These are phyloP conservation scores for Penicillium alfredii DNA, from an alignment of 495 filamentous ascomycete species.

Conservation along the genomic window DNA sequence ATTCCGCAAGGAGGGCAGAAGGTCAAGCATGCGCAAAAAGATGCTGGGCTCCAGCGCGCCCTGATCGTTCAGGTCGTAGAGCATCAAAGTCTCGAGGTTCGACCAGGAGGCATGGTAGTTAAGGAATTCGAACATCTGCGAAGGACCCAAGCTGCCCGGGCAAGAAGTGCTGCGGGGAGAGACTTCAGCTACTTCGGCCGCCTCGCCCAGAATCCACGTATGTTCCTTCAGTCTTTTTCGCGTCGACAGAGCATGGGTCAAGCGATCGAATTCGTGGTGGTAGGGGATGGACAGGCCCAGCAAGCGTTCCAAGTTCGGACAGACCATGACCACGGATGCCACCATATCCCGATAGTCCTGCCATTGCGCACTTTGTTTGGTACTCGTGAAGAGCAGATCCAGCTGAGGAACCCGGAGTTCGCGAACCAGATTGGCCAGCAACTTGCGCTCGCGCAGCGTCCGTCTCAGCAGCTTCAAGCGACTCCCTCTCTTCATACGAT, in stretches of 20 bases:
- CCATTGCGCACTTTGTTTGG: conserved; percentile 40
- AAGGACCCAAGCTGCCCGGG: conserved; percentile 51
- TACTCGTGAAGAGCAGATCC: conserved; percentile 45
- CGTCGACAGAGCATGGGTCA: conserved; percentile 75
- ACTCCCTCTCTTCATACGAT: conserved; percentile 59
- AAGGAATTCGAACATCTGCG: conserved; percentile 63
- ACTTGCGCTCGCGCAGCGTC: conserved; percentile 64
- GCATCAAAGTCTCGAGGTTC: conserved; percentile 63
- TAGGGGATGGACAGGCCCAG: conserved; percentile 66
- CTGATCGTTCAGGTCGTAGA: conserved; percentile 56
- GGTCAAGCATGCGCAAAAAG: conserved; percentile 61
- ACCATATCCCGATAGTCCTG: conserved; percentile 65
- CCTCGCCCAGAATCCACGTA: conserved; percentile 65
- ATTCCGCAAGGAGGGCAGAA: conserved; percentile 62
- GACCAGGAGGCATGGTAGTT: conserved; percentile 66
- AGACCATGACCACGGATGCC: conserved; percentile 78
- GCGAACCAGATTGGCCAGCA: conserved; percentile 65
- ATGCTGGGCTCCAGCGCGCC: conserved; percentile 59
- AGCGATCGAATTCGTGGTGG: conserved; percentile 64
- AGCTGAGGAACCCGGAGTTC: conserved; percentile 67
- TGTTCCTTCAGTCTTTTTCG: conserved; percentile 68
- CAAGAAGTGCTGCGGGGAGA: conserved; percentile 41
- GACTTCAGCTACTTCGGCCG: conserved; percentile 36
- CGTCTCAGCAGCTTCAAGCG: conserved; percentile 70
- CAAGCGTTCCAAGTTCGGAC: conserved; percentile 75